phyloP scores from a whole-genome alignment of 306 rosid genomes.

The Quercus wislizeni region DNA sequence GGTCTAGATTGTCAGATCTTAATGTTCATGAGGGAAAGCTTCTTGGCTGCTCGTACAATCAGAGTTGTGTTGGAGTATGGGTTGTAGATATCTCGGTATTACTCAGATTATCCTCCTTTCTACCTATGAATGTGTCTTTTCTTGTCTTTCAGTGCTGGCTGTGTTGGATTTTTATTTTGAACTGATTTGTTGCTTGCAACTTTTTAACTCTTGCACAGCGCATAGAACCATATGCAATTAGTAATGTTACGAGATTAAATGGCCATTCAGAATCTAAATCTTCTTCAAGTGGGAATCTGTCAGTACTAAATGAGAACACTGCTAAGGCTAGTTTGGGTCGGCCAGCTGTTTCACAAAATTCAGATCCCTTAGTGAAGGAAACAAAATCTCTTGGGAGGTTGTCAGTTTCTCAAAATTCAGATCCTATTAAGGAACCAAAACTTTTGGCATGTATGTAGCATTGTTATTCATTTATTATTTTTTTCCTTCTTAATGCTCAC shows the following conservation, averaged over 20 bases:
- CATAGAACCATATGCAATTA: conserved; percentile 76
- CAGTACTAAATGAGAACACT: conserved; percentile 60
- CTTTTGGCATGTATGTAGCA: conserved; percentile 65
- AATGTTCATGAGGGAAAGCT: conserved; percentile 98
- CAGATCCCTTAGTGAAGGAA: conserved; percentile 78
- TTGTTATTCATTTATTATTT: conserved; percentile 16
- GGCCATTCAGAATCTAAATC: conserved; percentile 81
- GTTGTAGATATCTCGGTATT: conserved; percentile 96
- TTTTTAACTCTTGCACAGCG: conserved; percentile 59
- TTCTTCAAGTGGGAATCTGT: conserved; percentile 53
- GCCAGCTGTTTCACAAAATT: conserved; percentile 68
- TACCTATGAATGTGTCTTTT: not conserved
- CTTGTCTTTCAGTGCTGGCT: conserved; percentile 18
- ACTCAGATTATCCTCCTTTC: conserved; percentile 13
- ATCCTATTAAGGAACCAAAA: conserved; percentile 75
- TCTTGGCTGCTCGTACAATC: conserved; percentile 97
- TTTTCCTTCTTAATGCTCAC: not conserved
- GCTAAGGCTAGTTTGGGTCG: conserved; percentile 55
- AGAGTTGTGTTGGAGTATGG: conserved; percentile 99
- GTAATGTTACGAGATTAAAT: conserved; percentile 60
- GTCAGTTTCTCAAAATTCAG: conserved; percentile 90
- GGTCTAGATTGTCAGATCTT: conserved; percentile 96
- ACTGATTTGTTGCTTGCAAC: conserved; percentile 19
- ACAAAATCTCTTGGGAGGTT: conserved; percentile 83
- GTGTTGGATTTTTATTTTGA: conserved; percentile 20